Conservation (phyloP, 371 early-diverging fungal species). For the Vairimorpha necatrix region DNA sequence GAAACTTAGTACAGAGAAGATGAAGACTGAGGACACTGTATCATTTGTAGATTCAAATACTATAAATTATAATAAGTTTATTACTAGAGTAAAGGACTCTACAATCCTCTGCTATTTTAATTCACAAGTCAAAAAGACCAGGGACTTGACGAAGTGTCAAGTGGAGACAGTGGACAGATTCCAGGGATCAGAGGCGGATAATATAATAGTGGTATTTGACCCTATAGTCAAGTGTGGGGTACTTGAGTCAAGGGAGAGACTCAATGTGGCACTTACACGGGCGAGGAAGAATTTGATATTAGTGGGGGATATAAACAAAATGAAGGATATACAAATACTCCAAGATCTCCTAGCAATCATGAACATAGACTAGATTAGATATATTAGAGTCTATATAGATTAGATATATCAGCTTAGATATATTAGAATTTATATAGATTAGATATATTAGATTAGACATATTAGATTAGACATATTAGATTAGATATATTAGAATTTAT, state of each 20-base stretch:
- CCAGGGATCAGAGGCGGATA: conserved; percentile 63
- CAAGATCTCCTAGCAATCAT: conserved; percentile 16
- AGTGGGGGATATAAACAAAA: conserved; percentile 26
- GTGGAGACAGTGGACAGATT: conserved; percentile 62
- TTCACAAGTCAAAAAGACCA: conserved; percentile 70
- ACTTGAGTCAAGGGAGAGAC: conserved; percentile 77
- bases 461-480: no score
- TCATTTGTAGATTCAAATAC: conserved; percentile 50
- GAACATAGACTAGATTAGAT: no score
- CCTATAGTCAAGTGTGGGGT: conserved; percentile 68
- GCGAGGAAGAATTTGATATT: conserved; percentile 77
- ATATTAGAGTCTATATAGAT: background rate
- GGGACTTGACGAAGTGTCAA: conserved; percentile 63
- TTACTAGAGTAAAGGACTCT: conserved; percentile 70
- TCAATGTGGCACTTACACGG: conserved; percentile 93
- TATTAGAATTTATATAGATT: no score
- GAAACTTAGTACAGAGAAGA: conserved; percentile 67
- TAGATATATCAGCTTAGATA: background rate
- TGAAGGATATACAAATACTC: conserved; percentile 41
- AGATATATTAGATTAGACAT: no score
- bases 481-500: no score
- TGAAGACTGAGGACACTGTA: conserved; percentile 59
- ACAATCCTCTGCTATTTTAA: conserved; percentile 76
- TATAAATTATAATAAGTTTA: conserved; percentile 10
- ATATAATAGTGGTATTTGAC: conserved; percentile 60